A percentile compares a stretch with the other conserved stretches of the same genome.
phyloP scores from a whole-genome alignment of 768 basidiomycete species.

The Mycena maculata region DNA sequence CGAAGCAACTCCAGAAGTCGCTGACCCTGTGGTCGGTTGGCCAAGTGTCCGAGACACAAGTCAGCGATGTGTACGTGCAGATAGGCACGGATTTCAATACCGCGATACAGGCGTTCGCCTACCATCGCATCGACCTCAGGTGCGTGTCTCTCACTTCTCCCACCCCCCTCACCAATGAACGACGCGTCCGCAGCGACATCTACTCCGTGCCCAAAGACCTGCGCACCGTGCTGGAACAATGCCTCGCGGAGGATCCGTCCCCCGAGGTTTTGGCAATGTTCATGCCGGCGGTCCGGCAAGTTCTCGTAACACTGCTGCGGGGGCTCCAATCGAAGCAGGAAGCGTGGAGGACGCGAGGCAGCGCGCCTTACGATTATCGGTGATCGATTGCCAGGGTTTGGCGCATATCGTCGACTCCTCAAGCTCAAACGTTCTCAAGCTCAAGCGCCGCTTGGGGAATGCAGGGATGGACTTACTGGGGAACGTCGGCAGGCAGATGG shows the following conservation, averaged over 20 bases:
- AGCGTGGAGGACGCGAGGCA: slow-evolving; percentile 43
- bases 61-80: slow-evolving; percentile 91
- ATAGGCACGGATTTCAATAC: slow-evolving; percentile 91
- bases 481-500: neutral
- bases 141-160: slow-evolving; percentile 48
- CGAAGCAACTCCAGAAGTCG: slow-evolving; percentile 82
- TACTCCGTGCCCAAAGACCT: slow-evolving; percentile 71
- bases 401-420: too few relatives aligned
- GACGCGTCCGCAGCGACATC: slow-evolving; percentile 62
- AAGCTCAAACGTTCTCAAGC: too few relatives aligned
- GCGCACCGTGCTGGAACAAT: slow-evolving; percentile 71
- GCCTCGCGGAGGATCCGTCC: slow-evolving; percentile 82
- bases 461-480: neutral
- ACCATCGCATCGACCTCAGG: slow-evolving; percentile 82
- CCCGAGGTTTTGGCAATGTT: slow-evolving; percentile 77
- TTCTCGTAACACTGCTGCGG: slow-evolving; percentile 85
- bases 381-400: too few relatives aligned
- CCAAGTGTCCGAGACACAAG: slow-evolving; percentile 71
- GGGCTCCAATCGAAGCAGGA: slow-evolving; percentile 85
- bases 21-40: slow-evolving; percentile 76
- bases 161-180: neutral
- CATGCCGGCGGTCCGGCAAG: slow-evolving; percentile 83
- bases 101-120: slow-evolving; percentile 79
- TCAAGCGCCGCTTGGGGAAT: too few relatives aligned
- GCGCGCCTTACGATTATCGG: slow-evolving; percentile 9